Percentiles rank a stretch among this genome's conserved stretches.
These are phyloP conservation scores for Beauveria caledonica DNA, from an alignment of 2,329 filamentous ascomycete genomes.

Conservation along the genomic window DNA sequence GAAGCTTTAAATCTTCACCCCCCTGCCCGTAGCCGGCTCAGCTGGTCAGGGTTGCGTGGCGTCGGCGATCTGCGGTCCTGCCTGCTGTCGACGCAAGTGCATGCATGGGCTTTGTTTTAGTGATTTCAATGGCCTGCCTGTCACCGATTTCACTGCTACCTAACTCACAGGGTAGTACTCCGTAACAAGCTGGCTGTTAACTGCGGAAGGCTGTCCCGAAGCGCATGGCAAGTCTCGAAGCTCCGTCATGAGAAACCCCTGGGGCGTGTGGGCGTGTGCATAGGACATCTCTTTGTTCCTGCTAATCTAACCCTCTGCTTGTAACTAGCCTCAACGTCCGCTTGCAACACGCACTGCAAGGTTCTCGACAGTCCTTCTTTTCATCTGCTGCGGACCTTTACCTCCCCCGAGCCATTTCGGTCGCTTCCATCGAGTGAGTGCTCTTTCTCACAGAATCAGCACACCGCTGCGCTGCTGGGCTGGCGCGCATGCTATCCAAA, in stretches of 20 bases:
- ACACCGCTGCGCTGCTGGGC: constrained; percentile 6
- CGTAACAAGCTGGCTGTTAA: neutral
- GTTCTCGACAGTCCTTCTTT: neutral
- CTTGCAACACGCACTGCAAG: neutral
- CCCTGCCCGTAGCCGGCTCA: constrained; percentile 3
- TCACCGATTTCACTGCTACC: neutral
- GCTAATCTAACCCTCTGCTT: neutral
- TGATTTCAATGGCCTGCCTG: neutral
- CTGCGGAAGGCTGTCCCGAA: neutral
- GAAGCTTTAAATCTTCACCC: neutral
- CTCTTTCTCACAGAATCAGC: neutral
- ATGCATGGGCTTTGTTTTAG: neutral
- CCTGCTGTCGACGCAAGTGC: neutral
- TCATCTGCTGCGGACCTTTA: neutral
- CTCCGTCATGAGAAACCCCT: neutral
- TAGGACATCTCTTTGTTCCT: neutral
- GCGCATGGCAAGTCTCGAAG: neutral
- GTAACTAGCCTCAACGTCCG: neutral
- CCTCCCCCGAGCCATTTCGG: constrained; percentile 9
- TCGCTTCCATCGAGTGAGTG: neutral
- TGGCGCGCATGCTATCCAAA: neutral
- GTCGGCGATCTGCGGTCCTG: constrained; percentile 8
- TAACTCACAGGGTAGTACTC: neutral
- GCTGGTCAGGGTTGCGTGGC: constrained; percentile 13
- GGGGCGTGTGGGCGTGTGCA: neutral